Evolutionary conservation across 1,139 yeast genomes (phyloP), one percentile per base, ranked within the genome.

Genomic region (Saccharomyces hybrid): DNA sequence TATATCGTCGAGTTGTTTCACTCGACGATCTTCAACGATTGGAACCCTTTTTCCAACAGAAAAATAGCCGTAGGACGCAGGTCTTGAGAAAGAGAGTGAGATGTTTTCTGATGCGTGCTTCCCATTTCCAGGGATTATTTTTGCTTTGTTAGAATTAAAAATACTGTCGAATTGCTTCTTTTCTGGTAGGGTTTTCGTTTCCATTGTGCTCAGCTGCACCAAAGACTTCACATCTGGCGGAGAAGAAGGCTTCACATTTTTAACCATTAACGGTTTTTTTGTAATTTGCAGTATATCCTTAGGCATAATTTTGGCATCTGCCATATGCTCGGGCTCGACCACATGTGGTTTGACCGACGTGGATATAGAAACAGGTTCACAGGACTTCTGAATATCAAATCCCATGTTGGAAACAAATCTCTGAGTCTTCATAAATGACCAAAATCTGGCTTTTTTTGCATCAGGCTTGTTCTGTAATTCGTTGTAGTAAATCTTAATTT

Each of bases 391-490:
- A 4, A 38, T 38, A 16, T 38, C 25, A 38, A 38, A 16, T 23
- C 56, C 58, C 54, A 62, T 47, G 50, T 61, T 56, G 30, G 48
- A 30, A 20, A 62, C 26, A 50, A 62, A 62, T 20, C 52, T 55
- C 13, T 48, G 9, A 3, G 58, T 50, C 49, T 62, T 62, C 6
- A 46, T 42, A 1, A 56, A 31, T 25, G 60, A 50, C 65, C 65
- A 62, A 11, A 62, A 49, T 47, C 64, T 57, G 16, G 61, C 25
- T 16, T 52, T 57, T 30, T 51, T 59, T 8, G 48, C 9, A 13
- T 25, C 44, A 38, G 44, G 11, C 13, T 38, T 38, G 44, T 16
- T 16, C 23, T 38, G 44, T 5, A 5, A 4, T 16, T 38, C 25
- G 23, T 38, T 16, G 13, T 38, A 38, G 16, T 14, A 16, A 11